Evolutionary conservation across 441 rosid species (phyloP).

Genomic region (Flueggea neowawraea): DNA sequence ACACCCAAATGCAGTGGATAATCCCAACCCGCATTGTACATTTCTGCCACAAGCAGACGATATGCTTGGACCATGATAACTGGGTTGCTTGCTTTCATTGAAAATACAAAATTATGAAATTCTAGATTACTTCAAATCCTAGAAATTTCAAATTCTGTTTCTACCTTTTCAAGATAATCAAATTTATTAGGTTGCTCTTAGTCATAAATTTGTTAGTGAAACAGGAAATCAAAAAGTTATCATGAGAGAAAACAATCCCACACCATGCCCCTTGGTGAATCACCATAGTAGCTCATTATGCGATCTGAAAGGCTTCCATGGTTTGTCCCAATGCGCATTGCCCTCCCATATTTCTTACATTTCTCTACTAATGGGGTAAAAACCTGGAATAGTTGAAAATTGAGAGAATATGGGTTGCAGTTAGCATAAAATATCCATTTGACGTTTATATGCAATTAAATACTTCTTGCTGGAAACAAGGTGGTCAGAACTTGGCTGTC

Average conservation of each 20-base stretch:
- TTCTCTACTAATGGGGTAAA: slow-evolving; percentile 96
- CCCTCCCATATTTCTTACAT: slow-evolving; percentile 96
- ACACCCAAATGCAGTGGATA: slow-evolving; percentile 97
- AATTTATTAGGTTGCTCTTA: neutral
- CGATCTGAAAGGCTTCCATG: slow-evolving; percentile 99
- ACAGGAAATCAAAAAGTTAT: neutral
- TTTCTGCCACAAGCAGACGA: slow-evolving; percentile 90
- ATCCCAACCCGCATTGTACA: slow-evolving; percentile 98
- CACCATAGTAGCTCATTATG: slow-evolving; percentile 97
- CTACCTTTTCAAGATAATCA: slow-evolving; percentile 52
- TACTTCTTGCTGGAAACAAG: no score
- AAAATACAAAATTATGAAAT: slow-evolving; percentile 92
- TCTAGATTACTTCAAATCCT: slow-evolving; percentile 91
- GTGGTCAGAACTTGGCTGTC: no score
- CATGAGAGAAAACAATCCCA: slow-evolving; percentile 15
- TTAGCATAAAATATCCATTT: no score
- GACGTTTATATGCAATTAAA: no score
- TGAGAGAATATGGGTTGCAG: neutral
- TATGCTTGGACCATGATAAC: slow-evolving; percentile 98
- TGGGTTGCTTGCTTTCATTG: slow-evolving; percentile 99
- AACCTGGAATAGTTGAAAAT: slow-evolving; percentile 36
- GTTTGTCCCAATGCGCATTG: slow-evolving; percentile 98
- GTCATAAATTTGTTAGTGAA: neutral
- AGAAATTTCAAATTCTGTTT: slow-evolving; percentile 98
- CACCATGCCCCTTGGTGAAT: slow-evolving; percentile 99